A percentile compares a stretch with the other conserved stretches of the same genome.
phyloP scores from a whole-genome alignment of 177 flowering plant genomes.

The Tripterygium wilfordii region DNA sequence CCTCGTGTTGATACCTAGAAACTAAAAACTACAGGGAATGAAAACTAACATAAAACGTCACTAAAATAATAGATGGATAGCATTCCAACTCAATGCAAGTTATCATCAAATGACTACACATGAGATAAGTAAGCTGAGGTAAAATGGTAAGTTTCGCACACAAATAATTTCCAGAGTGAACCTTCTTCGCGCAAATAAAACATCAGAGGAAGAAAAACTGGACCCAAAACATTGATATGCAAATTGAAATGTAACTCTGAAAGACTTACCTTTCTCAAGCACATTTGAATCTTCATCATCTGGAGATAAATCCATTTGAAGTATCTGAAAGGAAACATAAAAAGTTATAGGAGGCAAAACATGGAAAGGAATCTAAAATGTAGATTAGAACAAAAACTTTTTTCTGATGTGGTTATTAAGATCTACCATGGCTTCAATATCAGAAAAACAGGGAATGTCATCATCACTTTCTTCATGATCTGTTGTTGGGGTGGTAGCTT shows the following conservation, averaged over 20 bases:
- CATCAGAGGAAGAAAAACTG: too few relatives aligned
- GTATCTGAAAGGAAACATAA: constrained; percentile 52
- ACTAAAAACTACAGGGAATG: constrained; percentile 27
- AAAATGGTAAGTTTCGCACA: too few relatives aligned
- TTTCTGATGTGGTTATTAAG: neutral
- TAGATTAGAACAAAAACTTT: neutral
- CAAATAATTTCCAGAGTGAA: too few relatives aligned
- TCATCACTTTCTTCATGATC: constrained; percentile 58
- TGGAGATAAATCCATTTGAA: constrained; percentile 81
- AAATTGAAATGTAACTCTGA: neutral
- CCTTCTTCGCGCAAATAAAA: too few relatives aligned
- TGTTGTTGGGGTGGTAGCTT: constrained; percentile 21
- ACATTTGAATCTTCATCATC: constrained; percentile 35
- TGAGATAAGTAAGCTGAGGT: too few relatives aligned
- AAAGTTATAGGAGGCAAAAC: neutral
- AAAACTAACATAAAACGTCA: neutral
- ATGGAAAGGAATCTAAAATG: neutral
- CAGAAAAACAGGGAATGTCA: constrained; percentile 74
- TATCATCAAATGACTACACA: neutral
- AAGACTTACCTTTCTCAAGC: constrained; percentile 43
- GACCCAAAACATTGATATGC: neutral
- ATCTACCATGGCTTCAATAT: constrained; percentile 84
- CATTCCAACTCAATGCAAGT: neutral
- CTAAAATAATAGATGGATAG: neutral
- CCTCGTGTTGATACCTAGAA: constrained; percentile 47